A percentile compares a stretch with the other conserved stretches of the same genome.
Evolutionary conservation across 1,284 basidiomycete species (phyloP).

Genomic region (Papiliotrema laurentii): DNA sequence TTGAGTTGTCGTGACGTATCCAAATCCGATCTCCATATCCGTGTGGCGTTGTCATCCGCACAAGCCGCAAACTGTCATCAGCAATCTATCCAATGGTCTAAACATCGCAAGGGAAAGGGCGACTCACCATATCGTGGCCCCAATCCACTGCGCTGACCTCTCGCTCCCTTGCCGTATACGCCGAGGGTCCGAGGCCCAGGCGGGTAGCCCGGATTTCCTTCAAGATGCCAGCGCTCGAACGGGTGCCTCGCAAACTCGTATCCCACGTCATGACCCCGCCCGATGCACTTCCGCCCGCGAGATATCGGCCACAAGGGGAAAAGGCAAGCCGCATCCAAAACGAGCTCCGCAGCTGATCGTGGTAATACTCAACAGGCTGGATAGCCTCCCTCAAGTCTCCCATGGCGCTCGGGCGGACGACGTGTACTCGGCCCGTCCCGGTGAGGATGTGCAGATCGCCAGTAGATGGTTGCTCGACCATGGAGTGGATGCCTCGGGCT

Average conservation of each 20-base stretch:
- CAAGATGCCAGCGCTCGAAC: not conserved
- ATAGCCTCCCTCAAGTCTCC: conserved; percentile 14
- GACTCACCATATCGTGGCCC: conserved; percentile 44
- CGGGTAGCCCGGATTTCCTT: conserved; percentile 15
- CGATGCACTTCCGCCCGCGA: conserved; percentile 36
- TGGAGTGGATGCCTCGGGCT: conserved; percentile 34
- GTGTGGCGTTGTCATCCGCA: conserved; percentile 38
- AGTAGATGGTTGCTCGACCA: conserved; percentile 33
- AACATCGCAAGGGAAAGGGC: not conserved
- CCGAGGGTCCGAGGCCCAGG: conserved; percentile 10
- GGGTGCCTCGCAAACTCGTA: not conserved
- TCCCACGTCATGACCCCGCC: conserved; percentile 46
- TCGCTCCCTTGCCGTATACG: conserved; percentile 9
- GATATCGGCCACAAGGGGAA: conserved; percentile 38
- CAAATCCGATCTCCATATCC: conserved; percentile 38
- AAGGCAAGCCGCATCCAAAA: conserved; percentile 45
- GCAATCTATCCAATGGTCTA: not conserved
- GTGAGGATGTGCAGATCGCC: conserved; percentile 40
- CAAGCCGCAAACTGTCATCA: conserved; percentile 35
- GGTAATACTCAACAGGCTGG: conserved; percentile 30
- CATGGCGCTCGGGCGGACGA: conserved; percentile 28
- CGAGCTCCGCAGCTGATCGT: conserved; percentile 26
- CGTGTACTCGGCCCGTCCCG: conserved; percentile 39
- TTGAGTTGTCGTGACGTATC: conserved; percentile 16
- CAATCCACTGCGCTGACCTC: conserved; percentile 45